Conservation (phyloP, 345 rosid genomes). For the Lagerstroemia speciosa region DNA sequence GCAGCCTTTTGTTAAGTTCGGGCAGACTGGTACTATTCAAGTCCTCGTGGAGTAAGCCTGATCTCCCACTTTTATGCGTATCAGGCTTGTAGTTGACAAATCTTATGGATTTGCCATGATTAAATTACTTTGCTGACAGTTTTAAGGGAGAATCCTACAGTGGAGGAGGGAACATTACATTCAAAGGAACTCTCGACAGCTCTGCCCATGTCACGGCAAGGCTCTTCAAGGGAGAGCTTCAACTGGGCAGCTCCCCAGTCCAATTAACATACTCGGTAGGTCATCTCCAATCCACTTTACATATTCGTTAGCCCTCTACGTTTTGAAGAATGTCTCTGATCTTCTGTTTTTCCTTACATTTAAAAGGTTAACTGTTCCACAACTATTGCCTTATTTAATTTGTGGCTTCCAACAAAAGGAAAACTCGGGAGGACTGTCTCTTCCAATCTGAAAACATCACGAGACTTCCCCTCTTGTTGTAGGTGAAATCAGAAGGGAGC, state of each 20-base stretch:
- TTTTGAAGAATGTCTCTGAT: not conserved
- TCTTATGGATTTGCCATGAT: not conserved
- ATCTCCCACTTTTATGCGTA: not conserved
- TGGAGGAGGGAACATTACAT: constrained; percentile 72
- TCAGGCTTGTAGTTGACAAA: not conserved
- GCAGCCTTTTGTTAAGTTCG: constrained; percentile 59
- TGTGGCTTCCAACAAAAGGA: no score
- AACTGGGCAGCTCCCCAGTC: constrained; percentile 36
- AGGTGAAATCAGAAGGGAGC: constrained; percentile 59
- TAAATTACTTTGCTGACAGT: constrained; percentile 18
- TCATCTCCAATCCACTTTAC: not conserved
- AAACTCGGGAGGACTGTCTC: not conserved
- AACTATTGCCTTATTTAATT: not conserved
- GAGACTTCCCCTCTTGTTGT: constrained; percentile 2
- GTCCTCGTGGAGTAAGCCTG: constrained; percentile 53
- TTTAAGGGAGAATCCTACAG: constrained; percentile 47
- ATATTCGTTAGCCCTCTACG: not conserved
- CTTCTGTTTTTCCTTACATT: not conserved
- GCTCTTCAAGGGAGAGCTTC: constrained; percentile 51
- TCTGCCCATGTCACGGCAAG: constrained; percentile 34
- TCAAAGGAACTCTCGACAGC: constrained; percentile 55
- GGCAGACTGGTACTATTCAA: constrained; percentile 30
- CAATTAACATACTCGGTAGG: constrained; percentile 67
- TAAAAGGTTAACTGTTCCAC: no score
- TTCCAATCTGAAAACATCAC: not conserved